Evolutionary conservation across 2,329 filamentous ascomycete species (phyloP), one percentile per base, ranked within the genome.

Genomic region (Didymella keratinophila): DNA sequence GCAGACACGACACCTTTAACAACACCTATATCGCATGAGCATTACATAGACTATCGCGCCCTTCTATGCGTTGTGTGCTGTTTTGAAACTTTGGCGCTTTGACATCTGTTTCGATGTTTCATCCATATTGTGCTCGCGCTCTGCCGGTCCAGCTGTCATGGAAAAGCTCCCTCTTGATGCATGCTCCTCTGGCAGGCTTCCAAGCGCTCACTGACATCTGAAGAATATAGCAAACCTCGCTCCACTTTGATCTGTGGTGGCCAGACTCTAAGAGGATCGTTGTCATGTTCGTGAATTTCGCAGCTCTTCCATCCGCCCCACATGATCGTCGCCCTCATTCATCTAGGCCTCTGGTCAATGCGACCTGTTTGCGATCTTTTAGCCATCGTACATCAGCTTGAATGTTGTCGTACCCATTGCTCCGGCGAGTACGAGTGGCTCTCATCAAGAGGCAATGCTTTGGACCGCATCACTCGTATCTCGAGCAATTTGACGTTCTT

Each of bases 301-400:
- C 25, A 57, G 61, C 61, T 45, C 54, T 66, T 63, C 58, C 58
- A 34, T 57, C 50, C 61, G 36, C 60, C 48, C 55, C 42, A 53
- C 58, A 55, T 48, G 34, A 45, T 58, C 44, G 45, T 45, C 52
- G 39, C 43, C 25, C 18, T 32, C 49, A 20, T 57, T 51, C 44
- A 53, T 45, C 50, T 52, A 47, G 52, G 48, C 47, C 37, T 18
- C 43, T 43, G 16, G 45, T 42, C 45, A 48, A 42, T 63, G 54
- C 45, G 56, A 44, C 67, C 64, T 51, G 71, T 70, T 68, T 63
- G 54, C 43, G 56, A 44, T 66, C 64, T 53, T 72, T 72, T 68
- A 71, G 60, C 66, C 69, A 65, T 58, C 28, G 48, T 21, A 41
- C 20, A 39, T 56, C 55, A 56, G 53, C 50, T 63, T 54, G 48